Conservation (phyloP, 345 rosid species). For the Murraya koenigii region DNA sequence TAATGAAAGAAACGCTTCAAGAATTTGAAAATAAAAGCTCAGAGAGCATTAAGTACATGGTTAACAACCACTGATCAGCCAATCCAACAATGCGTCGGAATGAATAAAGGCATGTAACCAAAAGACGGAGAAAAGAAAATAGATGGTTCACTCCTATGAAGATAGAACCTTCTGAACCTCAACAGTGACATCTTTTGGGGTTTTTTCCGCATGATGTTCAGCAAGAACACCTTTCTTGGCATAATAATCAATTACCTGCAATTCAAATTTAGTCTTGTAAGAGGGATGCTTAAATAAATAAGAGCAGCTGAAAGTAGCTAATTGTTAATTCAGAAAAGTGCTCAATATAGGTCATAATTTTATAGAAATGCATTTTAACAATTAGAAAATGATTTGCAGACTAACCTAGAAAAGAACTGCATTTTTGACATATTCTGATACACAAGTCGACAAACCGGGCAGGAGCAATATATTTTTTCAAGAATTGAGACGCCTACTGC, state of each 20-base stretch:
- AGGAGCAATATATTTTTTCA: neutral
- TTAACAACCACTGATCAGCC: constrained; percentile 7
- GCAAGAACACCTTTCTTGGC: constrained; percentile 58
- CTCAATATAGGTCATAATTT: neutral
- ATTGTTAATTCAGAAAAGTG: neutral
- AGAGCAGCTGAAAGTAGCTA: neutral
- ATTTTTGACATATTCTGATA: neutral
- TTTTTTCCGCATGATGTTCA: constrained; percentile 71
- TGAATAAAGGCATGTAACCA: neutral
- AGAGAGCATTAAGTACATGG: neutral
- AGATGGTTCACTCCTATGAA: constrained; percentile 9
- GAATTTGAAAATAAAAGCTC: constrained; percentile 9
- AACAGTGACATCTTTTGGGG: constrained; percentile 66
- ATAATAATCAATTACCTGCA: constrained; percentile 79
- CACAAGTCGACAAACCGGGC: neutral
- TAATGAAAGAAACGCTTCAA: neutral
- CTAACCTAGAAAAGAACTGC: neutral
- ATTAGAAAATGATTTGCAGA: neutral
- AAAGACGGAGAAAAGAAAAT: neutral
- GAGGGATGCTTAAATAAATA: neutral
- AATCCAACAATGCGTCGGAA: constrained; percentile 23
- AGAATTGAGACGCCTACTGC: neutral
- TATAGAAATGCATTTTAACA: neutral
- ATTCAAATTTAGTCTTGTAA: neutral
- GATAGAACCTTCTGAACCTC: constrained; percentile 82